Conservation (phyloP, 129 eudicot genomes). For the Erigeron canadensis region DNA sequence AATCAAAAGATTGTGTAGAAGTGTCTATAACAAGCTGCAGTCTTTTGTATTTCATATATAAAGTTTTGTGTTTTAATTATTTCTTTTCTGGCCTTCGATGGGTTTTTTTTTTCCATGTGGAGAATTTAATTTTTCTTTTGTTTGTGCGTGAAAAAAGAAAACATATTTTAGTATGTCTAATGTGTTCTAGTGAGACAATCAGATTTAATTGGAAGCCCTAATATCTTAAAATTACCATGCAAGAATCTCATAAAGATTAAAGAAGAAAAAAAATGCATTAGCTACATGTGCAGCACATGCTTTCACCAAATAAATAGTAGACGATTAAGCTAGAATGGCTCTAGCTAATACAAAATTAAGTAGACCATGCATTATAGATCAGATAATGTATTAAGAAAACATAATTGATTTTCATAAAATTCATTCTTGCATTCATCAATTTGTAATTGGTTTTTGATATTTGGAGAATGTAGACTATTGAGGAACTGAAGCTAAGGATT, state of each 20-base stretch:
- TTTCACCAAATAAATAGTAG: too few species aligned
- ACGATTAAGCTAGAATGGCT: too few species aligned
- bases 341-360: too few species aligned
- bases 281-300: background rate
- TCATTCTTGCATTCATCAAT: background rate
- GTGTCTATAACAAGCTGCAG: background rate
- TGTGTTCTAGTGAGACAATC: background rate
- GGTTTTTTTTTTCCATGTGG: too few species aligned
- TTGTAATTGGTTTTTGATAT: background rate
- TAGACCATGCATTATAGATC: too few species aligned
- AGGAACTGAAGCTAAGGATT: slow-evolving; percentile 69
- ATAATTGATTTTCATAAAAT: too few species aligned
- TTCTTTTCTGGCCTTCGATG: too few species aligned
- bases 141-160: slow-evolving; percentile 14
- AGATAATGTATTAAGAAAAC: too few species aligned
- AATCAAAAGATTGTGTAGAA: background rate
- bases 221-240: background rate
- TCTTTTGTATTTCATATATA: background rate
- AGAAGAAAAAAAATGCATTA: too few species aligned
- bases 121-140: background rate
- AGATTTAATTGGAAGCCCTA: background rate
- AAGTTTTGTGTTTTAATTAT: too few species aligned
- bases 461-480: slow-evolving; percentile 36
- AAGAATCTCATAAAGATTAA: too few species aligned
- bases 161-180: background rate